phyloP scores from a whole-genome alignment of 2,329 filamentous ascomycete genomes.

The Penicillium olsonii region DNA sequence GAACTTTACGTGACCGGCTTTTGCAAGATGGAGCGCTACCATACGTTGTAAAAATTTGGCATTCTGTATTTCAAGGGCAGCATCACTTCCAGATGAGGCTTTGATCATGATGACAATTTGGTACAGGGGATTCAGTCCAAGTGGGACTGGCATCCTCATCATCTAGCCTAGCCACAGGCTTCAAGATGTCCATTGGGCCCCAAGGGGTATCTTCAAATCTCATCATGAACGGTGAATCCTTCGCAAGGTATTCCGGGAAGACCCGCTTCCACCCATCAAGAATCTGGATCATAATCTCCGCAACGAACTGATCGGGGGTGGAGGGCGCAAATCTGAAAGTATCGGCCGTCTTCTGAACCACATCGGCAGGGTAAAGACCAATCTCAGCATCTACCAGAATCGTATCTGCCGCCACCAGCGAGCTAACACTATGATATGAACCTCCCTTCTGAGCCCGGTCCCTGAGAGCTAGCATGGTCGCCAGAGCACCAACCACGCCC shows the following conservation, averaged over 20 bases:
- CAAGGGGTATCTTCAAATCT: conserved; percentile 14
- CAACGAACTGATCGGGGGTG: conserved; percentile 19
- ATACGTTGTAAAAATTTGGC: not conserved
- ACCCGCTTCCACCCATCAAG: conserved; percentile 16
- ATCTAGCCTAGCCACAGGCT: conserved; percentile 12
- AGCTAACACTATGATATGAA: conserved; percentile 27
- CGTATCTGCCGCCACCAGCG: conserved; percentile 33
- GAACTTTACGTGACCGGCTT: not conserved
- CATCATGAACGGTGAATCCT: conserved; percentile 18
- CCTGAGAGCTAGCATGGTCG: conserved; percentile 14
- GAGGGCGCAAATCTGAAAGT: conserved; percentile 13
- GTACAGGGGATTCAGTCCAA: conserved; percentile 17
- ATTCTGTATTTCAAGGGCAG: not conserved
- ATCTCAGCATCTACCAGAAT: conserved; percentile 34
- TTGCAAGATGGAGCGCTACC: not conserved
- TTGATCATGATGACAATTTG: conserved; percentile 14
- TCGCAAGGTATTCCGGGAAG: conserved; percentile 17
- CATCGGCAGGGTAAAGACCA: conserved; percentile 29
- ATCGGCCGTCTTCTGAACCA: conserved; percentile 5
- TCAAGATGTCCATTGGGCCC: conserved; percentile 15
- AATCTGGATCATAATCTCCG: conserved; percentile 15
- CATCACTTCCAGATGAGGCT: conserved; percentile 11
- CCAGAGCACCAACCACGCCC: conserved; percentile 20
- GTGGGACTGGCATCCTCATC: conserved; percentile 16
- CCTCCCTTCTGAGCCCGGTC: conserved; percentile 18